Conservation (phyloP, 2,329 filamentous ascomycete genomes). For the Ceratocystis smalleyi region DNA sequence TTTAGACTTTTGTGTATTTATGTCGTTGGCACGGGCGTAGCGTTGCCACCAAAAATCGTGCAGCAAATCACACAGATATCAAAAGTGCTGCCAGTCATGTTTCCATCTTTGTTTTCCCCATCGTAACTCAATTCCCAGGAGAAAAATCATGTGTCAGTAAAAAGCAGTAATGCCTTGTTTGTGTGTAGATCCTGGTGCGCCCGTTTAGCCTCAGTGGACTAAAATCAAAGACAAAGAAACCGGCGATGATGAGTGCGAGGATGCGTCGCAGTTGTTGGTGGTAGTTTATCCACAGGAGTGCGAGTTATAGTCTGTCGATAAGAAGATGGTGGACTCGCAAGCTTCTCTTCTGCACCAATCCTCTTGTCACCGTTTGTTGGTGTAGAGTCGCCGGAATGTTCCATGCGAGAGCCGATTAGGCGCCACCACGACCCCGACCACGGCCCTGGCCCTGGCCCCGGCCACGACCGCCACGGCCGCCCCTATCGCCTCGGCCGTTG, state of each 20-base stretch:
- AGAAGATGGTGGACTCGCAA: neutral
- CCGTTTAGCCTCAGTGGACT: neutral
- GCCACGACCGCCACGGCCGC: constrained; percentile 38
- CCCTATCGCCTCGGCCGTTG: constrained; percentile 38
- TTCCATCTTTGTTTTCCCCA: neutral
- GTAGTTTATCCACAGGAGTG: neutral
- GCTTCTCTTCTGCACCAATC: neutral
- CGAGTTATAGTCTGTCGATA: neutral
- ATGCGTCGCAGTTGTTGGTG: neutral
- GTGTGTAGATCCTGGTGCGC: neutral
- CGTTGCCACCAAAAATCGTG: neutral
- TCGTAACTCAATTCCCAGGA: neutral
- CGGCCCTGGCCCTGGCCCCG: constrained; percentile 23
- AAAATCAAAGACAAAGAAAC: neutral
- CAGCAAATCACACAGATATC: constrained; percentile 1
- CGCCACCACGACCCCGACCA: constrained; percentile 26
- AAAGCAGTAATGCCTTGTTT: neutral
- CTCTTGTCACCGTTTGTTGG: neutral
- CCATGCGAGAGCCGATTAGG: neutral
- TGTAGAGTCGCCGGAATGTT: neutral
- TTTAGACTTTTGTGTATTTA: constrained; percentile 8
- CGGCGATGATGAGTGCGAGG: neutral
- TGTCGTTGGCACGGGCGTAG: neutral
- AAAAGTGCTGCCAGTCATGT: neutral
- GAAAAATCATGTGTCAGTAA: neutral